phyloP scores from a whole-genome alignment of 1,284 basidiomycete genomes.

The Gymnopus androsaceus region DNA sequence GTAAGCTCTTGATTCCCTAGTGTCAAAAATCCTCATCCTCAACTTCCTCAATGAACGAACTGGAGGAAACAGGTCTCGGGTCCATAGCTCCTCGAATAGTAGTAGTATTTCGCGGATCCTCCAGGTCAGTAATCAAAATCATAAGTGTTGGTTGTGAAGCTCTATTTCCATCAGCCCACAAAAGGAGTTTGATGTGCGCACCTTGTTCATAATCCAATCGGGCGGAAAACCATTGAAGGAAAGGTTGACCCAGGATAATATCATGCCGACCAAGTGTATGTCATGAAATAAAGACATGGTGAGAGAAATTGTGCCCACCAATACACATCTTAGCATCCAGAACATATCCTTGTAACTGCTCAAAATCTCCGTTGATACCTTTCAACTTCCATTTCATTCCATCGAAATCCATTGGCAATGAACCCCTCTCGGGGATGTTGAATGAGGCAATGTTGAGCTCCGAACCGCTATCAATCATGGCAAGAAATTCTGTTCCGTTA shows the following conservation, averaged over 20 bases:
- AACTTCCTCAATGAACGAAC: conserved; percentile 13
- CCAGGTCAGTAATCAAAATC: conserved; percentile 15
- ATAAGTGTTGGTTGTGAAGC: neutral
- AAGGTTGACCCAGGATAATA: conserved; percentile 33
- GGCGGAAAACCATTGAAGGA: conserved; percentile 27
- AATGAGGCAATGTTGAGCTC: conserved; percentile 26
- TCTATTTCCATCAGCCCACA: conserved; percentile 25
- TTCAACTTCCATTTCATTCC: conserved; percentile 30
- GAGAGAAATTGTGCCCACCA: conserved; percentile 27
- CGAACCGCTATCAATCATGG: conserved; percentile 27
- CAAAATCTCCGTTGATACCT: conserved; percentile 28
- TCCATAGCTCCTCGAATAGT: too few species aligned
- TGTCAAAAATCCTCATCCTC: conserved; percentile 18
- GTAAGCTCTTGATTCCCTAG: conserved; percentile 11
- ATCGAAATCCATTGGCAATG: conserved; percentile 26
- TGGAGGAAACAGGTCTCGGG: neutral
- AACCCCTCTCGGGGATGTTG: conserved; percentile 6
- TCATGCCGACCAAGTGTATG: conserved; percentile 20
- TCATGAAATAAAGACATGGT: conserved; percentile 31
- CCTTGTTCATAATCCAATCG: conserved; percentile 22
- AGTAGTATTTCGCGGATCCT: conserved; percentile 14
- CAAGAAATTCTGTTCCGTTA: neutral
- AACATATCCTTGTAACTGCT: conserved; percentile 23
- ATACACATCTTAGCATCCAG: conserved; percentile 24
- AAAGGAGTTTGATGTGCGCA: conserved; percentile 14